Evolutionary conservation across 106 monocot species (phyloP), one percentile per base, ranked within the genome.

Genomic region (Xerophyta viscosa): DNA sequence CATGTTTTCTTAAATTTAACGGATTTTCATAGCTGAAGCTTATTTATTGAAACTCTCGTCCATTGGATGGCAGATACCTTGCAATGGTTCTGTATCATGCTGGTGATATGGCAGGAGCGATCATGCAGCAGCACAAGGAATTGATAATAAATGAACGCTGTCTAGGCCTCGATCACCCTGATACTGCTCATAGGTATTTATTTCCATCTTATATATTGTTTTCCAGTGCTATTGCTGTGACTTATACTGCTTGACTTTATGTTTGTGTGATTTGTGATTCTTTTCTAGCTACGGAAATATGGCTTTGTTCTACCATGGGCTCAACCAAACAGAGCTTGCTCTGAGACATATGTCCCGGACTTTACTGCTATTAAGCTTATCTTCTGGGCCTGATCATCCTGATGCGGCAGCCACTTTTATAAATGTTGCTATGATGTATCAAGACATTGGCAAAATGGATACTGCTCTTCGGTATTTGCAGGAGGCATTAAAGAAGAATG

Each of bases 351-450:
- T 98, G 90, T 78, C 89, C 14, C 66, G 90, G 24, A 82, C 98
- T 25, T 46, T 98, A 56, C 78, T 90, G 1, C 43, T 98, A 10
- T 66, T 90, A 51, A 72, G 85, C 29, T 63, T 98, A 27, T 82
- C 90, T 46, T 82, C 86, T 23, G 98, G 98, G 2, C 77, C 90
- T 17, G 77, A 90, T 57, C 90, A 98, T 62, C 98, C 98, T 25
- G 98, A 98, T 70, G 82, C 89, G 50, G 85, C 98, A 19, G 76
- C 86, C 20, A 98, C 89, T 37, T 84, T 98, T 48, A 98, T 98
- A 65, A 98, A 98, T 48, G 74, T 90, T 31, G 98, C 98, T 43
- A 90, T 98, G 86, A 90, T 98, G 98, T 98, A 77, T 59, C 98
- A 98, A 56, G 98, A 98, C 70, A 65, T 71, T 26, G 86, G 90